Evolutionary conservation across 2,329 filamentous ascomycete species (phyloP).

Genomic region (Teratosphaeria gauchensis): DNA sequence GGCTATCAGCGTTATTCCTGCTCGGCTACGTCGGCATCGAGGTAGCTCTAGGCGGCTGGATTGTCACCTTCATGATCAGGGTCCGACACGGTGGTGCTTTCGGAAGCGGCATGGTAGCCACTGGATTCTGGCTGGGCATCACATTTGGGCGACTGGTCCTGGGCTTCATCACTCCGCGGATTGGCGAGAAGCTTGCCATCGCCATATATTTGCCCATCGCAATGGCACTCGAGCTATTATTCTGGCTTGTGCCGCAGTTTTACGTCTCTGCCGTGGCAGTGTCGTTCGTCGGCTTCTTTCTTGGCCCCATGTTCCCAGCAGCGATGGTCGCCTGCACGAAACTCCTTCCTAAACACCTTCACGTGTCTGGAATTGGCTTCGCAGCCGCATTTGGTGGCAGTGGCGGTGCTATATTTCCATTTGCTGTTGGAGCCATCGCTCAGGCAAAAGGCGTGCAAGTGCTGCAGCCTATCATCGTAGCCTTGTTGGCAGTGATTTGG

Average conservation of each 20-base stretch:
- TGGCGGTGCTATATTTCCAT: conserved; percentile 60
- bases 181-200: conserved; percentile 58
- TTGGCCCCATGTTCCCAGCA: conserved; percentile 70
- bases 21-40: conserved; percentile 73
- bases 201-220: conserved; percentile 54
- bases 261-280: conserved; percentile 64
- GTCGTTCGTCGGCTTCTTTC: conserved; percentile 64
- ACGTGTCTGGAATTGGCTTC: conserved; percentile 74
- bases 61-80: conserved; percentile 78
- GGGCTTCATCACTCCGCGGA: conserved; percentile 63
- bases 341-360: conserved; percentile 60
- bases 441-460: conserved; percentile 50
- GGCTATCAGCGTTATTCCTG: conserved; percentile 65
- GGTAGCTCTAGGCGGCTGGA: conserved; percentile 69
- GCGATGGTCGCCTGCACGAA: conserved; percentile 65
- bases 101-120: conserved; percentile 63
- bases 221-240: conserved; percentile 58
- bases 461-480: conserved; percentile 50
- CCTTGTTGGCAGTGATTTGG: conserved; percentile 42
- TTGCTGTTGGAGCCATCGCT: conserved; percentile 58
- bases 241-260: conserved; percentile 74
- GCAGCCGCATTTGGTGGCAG: conserved; percentile 66
- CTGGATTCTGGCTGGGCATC: conserved; percentile 76
- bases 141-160: conserved; percentile 63
- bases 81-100: conserved; percentile 61